Conservation (phyloP, 129 eudicot genomes). For the sunflower (Helianthus annuus) region DNA sequence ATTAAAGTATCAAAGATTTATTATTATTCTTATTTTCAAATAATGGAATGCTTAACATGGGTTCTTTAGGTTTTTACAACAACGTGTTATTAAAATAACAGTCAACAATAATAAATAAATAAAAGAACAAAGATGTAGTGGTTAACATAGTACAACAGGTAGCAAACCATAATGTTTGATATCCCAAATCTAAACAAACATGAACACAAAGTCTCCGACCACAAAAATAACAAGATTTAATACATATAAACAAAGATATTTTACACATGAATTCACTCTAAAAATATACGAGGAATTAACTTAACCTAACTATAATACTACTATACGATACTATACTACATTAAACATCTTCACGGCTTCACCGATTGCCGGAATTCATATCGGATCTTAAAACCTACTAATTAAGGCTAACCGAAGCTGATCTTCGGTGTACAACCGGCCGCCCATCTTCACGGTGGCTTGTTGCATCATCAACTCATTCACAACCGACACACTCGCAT, state of each 20-base stretch:
- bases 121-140: background rate
- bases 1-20: no score
- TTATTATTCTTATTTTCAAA: no score
- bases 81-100: no score
- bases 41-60: no score
- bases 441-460: conserved; percentile 80
- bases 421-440: conserved; percentile 64
- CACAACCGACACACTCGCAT: conserved; percentile 87
- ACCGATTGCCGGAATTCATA: conserved; percentile 1
- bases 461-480: conserved; percentile 93
- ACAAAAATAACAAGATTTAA: background rate
- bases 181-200: background rate
- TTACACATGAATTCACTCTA: conserved; percentile 10
- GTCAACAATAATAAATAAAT: no score
- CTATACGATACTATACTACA: conserved; percentile 27
- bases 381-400: conserved; percentile 46
- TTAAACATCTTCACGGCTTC: background rate
- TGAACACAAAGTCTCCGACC: background rate
- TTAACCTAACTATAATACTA: conserved; percentile 5
- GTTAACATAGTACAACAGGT: background rate
- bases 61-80: no score
- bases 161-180: background rate
- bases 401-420: conserved; percentile 64
- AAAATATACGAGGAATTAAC: conserved; percentile 21
- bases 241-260: background rate